Evolutionary conservation across 2,329 filamentous ascomycete species (phyloP), one percentile per base, ranked within the genome.

Genomic region (Lasiodiplodia theobromae): DNA sequence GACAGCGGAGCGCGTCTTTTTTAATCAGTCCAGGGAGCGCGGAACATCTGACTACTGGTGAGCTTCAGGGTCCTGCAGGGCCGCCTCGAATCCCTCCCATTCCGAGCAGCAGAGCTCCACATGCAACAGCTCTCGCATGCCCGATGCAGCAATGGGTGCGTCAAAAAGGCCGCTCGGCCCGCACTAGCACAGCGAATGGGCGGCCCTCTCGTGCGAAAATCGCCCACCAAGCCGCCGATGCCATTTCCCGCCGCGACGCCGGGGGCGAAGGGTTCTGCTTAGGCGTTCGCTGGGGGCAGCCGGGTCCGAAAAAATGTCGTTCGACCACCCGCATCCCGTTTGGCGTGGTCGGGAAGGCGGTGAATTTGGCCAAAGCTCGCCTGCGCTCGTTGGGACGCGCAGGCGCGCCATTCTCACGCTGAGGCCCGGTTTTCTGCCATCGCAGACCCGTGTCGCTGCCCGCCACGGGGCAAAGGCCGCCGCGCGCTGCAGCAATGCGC

Each of bases 61-160:
- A 53, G 60, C 44, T 64, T 64, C 60, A 64, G 60, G 60, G 60
- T 64, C 60, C 60, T 64, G 60, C 60, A 52, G 57, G 37, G 44
- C 44, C 18, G 44, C 44, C n/a, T 52, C 60, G 11, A n/a, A 64
- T 64, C 60, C 44, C 60, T 64, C 60, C 60, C 60, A 34, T 64
- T 64, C 47, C 44, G 47, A 47, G 28, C 60, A 52, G 60, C 28
- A 11, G 5, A 16, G 60, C 60, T 64, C 60, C 60, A 64, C 60
- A 40, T 34, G 47, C 60, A 31, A 52, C 60, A 64, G 18, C 60
- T 25, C 58, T n/a, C 25, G 44, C 58, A 63, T 51, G 58, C 58
- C 58, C 40, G 28, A 64, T 64, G 44, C n/a, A 49, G 60, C 60
- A 52, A 38, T 38, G 60, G 14, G n/a, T 64, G 60, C 44, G 60